Evolutionary conservation across 768 basidiomycete species (phyloP), one percentile per base, ranked within the genome.

Genomic region (Rhizopogon salebrosus): DNA sequence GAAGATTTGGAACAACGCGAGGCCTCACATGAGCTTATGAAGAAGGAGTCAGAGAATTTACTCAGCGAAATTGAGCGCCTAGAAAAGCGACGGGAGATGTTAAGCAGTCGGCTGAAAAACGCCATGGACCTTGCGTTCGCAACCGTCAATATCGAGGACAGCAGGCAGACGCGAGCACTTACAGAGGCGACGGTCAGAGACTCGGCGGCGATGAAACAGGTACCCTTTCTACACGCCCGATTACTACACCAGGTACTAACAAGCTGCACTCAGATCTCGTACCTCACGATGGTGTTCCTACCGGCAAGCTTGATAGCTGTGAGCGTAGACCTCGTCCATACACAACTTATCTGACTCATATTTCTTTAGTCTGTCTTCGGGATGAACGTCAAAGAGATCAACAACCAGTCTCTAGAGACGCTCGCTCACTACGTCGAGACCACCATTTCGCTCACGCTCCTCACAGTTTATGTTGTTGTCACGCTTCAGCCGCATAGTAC

Each of bases 271-370:
- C 18, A 68, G 66, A 66, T 68, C 14, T 62, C 80, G 0, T 82
- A 82, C 54, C 64, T 85, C 1, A 80, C 82, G 0, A 84, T 83
- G 80, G 60, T 82, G 16, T 85, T 84, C 62, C 66, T 84, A 8
- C 83, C 83, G 0, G 76, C 79, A 2, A 75, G 75, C 13, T 79
- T 84, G 42, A 35, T 66, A 34, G 58, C 70, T 0, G 70, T 72
- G 20, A 54, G 67, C 4, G 20, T 6, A 3, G 3, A 16, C 6
- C 3, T 14, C 22, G 27, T 36, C 23, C 16, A 50, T 34, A 9
- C 14, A 8, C 6, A 24, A 26, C 26, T 4, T 7, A 3, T 14
- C 36, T 37, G 39, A 41, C 18, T 2, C 20, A 14, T 14, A 31
- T 16, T 1, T 6, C 7, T 13, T 8, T 53, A 83, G 81, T 65